Evolutionary conservation across 75 land plant species (phyloP), one percentile per base, ranked within the genome.

Genomic region (Azolla pinnata): DNA sequence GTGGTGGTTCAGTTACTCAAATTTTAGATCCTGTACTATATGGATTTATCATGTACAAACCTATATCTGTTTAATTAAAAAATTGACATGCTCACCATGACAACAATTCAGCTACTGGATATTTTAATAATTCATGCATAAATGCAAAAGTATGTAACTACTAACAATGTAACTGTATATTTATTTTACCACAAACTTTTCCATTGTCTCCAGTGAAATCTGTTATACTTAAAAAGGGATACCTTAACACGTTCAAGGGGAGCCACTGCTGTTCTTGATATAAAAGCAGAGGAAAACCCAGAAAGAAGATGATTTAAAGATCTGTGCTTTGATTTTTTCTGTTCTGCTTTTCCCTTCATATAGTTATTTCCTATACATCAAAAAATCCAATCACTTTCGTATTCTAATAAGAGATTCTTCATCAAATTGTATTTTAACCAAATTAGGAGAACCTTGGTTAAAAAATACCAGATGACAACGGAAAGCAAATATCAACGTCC

Each of bases 231-330:
- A n/a, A n/a, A n/a, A n/a, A n/a, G 7, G 7, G 7, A n/a, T 55
- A 44, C 67, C 67, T 56, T 65, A 21, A 55, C 10, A 31, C 67
- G 63, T 28, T 65, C 67, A 26, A 65, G 46, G 14, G 67, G 67
- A 29, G 58, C 40, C 26, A 65, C 67, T n/a, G 56, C 7, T 52
- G 67, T 55, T 23, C 67, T 33, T 29, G 67, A 28, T 1, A 65
- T 19, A 44, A 44, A 25, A 42, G 67, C 16, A 33, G 44, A 35
- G 1, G 56, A 2, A 8, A 16, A 2, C 2, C 61, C 59, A 34
- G 32, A n/a, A 54, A 55, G 4, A 19, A 65, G 49, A 40, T 65
- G 67, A 1, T 38, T 55, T 7, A 52, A 4, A 10, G 54, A 2
- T 19, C 26, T 7, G 24, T 45, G 21, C 1, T 21, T 23, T 23